A percentile compares a stretch with the other conserved stretches of the same genome.
Conservation (phyloP, 2,329 filamentous ascomycete species). For the Venturia effusa region DNA sequence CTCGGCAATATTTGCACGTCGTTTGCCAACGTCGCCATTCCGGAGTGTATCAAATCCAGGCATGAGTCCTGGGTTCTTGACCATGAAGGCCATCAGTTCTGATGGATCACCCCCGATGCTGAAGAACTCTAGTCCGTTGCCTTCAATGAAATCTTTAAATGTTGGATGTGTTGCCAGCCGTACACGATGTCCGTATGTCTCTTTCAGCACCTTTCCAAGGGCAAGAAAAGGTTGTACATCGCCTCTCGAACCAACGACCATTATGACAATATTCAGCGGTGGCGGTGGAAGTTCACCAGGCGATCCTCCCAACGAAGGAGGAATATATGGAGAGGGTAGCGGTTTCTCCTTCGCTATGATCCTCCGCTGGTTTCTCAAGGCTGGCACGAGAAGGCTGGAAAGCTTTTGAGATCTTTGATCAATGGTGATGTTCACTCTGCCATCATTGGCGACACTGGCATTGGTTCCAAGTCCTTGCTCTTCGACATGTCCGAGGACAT, state of each 20-base stretch:
- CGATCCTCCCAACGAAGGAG: slow-evolving; percentile 57
- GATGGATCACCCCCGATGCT: slow-evolving; percentile 40
- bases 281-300: slow-evolving; percentile 45
- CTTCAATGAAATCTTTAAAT: slow-evolving; percentile 38
- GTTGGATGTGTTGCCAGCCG: slow-evolving; percentile 37
- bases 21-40: slow-evolving; percentile 64
- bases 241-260: slow-evolving; percentile 25
- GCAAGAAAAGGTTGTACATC: slow-evolving; percentile 42
- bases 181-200: slow-evolving; percentile 37
- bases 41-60: slow-evolving; percentile 67
- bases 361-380: slow-evolving; percentile 24
- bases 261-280: slow-evolving; percentile 18
- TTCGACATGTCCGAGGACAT: slow-evolving; percentile 19
- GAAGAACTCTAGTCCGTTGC: slow-evolving; percentile 41
- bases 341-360: slow-evolving; percentile 14
- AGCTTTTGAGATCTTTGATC: slow-evolving; percentile 26
- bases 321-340: slow-evolving; percentile 34
- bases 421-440: slow-evolving; percentile 31
- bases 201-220: slow-evolving; percentile 37
- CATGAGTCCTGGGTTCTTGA: slow-evolving; percentile 79
- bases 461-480: slow-evolving; percentile 31
- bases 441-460: slow-evolving; percentile 35
- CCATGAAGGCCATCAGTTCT: slow-evolving; percentile 65
- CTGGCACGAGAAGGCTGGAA: slow-evolving; percentile 26
- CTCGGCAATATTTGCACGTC: slow-evolving; percentile 63